phyloP scores from a whole-genome alignment of 2,329 filamentous ascomycete species.

The Stylonectria norvegica region DNA sequence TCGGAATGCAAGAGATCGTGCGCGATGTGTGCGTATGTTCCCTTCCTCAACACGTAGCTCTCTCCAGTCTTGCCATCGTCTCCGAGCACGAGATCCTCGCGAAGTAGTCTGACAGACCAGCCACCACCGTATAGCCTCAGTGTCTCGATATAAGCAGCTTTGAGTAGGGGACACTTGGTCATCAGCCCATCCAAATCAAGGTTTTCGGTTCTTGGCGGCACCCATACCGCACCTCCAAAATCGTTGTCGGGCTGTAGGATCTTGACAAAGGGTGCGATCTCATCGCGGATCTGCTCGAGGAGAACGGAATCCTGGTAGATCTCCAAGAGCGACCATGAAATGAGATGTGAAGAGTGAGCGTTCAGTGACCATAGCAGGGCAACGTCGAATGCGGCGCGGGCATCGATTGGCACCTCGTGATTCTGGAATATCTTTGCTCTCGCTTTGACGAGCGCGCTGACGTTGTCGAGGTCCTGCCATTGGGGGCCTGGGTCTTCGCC shows the following conservation, averaged over 20 bases:
- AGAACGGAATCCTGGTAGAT: conserved; percentile 38
- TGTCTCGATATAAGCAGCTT: conserved; percentile 40
- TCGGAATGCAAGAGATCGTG: conserved; percentile 36
- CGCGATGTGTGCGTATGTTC: conserved; percentile 33
- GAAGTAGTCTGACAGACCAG: conserved; percentile 30
- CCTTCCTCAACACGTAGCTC: conserved; percentile 31
- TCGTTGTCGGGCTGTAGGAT: conserved; percentile 34
- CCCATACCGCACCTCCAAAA: conserved; percentile 35
- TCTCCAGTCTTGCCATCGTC: conserved; percentile 19
- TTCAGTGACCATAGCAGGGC: conserved; percentile 38
- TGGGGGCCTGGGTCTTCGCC: conserved; percentile 30
- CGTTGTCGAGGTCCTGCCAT: conserved; percentile 38
- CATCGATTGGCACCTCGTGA: conserved; percentile 28
- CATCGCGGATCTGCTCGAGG: conserved; percentile 36
- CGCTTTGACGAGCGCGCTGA: conserved; percentile 31
- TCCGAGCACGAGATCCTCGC: conserved; percentile 32
- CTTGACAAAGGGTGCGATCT: conserved; percentile 34
- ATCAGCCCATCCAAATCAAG: conserved; percentile 37
- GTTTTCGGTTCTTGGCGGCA: conserved; percentile 31
- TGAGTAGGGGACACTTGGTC: conserved; percentile 36
- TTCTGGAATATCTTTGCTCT: conserved; percentile 30
- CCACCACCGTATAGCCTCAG: conserved; percentile 37
- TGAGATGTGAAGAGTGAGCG: conserved; percentile 36
- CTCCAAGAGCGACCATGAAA: conserved; percentile 42
- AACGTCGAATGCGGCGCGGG: conserved; percentile 34